These are phyloP conservation scores for Pseudozyma sp. DNA, from an alignment of 1,284 basidiomycete species.

Conservation along the genomic window DNA sequence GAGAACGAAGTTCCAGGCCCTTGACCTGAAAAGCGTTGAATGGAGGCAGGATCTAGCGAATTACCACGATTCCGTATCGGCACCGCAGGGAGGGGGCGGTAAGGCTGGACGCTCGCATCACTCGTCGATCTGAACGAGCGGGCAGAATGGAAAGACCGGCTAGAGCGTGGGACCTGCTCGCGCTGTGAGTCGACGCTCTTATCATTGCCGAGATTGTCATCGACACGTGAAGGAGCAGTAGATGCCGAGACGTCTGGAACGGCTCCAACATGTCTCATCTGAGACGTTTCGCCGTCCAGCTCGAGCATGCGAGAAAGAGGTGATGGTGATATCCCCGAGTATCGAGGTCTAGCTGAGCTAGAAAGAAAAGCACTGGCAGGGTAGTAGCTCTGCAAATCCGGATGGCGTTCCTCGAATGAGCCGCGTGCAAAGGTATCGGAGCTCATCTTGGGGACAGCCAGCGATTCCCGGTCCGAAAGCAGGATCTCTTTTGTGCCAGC, in stretches of 20 bases:
- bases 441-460: slow-evolving; percentile 7
- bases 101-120: slow-evolving; percentile 14
- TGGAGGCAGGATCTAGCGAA: slow-evolving; percentile 13
- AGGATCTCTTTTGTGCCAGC: slow-evolving; percentile 31
- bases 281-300: slow-evolving; percentile 1
- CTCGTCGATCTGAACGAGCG: slow-evolving; percentile 29
- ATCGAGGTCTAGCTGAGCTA: not conserved
- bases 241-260: slow-evolving; percentile 14
- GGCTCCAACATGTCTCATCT: slow-evolving; percentile 17
- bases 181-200: not conserved
- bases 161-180: not conserved
- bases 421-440: slow-evolving; percentile 14
- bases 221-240: not conserved
- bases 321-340: not conserved
- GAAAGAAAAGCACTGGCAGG: slow-evolving; percentile 6
- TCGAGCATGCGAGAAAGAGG: slow-evolving; percentile 16
- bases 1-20: slow-evolving; percentile 17
- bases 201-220: not conserved
- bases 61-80: slow-evolving; percentile 5
- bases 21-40: slow-evolving; percentile 6
- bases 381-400: slow-evolving; percentile 18
- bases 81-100: slow-evolving; percentile 11
- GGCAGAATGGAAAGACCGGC: slow-evolving; percentile 6
- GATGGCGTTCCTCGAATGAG: slow-evolving; percentile 20
- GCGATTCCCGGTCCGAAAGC: slow-evolving; percentile 27